Conservation (phyloP, 1,284 basidiomycete species). For the Cutaneotrichosporon cutaneum region DNA sequence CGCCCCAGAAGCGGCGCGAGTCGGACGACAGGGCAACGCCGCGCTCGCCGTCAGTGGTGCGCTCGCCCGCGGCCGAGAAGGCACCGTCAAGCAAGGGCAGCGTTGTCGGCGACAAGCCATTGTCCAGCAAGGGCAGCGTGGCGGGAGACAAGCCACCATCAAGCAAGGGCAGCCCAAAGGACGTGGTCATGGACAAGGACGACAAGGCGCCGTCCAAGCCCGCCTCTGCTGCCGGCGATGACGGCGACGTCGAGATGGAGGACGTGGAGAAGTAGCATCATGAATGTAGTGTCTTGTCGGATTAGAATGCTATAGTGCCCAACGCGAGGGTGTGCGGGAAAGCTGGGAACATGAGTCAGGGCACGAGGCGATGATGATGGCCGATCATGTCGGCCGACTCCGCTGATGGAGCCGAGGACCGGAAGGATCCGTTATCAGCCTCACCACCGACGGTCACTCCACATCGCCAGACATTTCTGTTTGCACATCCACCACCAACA, state of each 20-base stretch:
- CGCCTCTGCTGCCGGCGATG: not conserved
- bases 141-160: not conserved
- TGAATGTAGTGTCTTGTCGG: not conserved
- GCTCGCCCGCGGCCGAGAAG: not conserved
- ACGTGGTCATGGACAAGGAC: not conserved
- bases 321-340: not conserved
- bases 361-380: too few species aligned
- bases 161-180: not conserved
- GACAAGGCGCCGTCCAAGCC: not conserved
- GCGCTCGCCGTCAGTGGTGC: not conserved
- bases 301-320: not conserved
- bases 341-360: too few species aligned
- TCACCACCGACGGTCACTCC: not conserved
- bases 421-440: too few species aligned
- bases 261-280: not conserved
- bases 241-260: not conserved
- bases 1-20: not conserved
- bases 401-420: too few species aligned
- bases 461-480: not conserved
- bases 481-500: not conserved
- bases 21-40: not conserved
- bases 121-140: not conserved
- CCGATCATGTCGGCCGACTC: too few species aligned
- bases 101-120: not conserved
- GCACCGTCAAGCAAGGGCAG: conserved; percentile 2